Evolutionary conservation across 2,329 filamentous ascomycete genomes (phyloP), one percentile per base, ranked within the genome.

Genomic region (Trichoderma pleuroti): DNA sequence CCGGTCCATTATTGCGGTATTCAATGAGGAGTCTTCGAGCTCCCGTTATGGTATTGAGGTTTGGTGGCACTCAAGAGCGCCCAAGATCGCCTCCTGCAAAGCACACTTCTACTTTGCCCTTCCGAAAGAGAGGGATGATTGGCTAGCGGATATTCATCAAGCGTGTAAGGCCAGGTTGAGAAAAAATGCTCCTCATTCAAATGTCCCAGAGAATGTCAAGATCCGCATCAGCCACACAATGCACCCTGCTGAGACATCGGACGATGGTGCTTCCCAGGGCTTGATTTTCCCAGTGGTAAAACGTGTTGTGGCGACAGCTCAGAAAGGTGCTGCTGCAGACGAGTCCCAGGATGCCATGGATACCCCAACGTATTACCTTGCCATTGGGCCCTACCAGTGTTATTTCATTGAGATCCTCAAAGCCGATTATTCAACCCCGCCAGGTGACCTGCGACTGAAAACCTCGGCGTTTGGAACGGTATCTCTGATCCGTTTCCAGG

Each of bases 41-140:
- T 82, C 85, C 14, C 82, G 84, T 8, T 86, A 85, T 57, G 85
- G 85, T 7, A 77, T 88, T 64, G 86, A 89, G 74, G 80, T 88
- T 2, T 88, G 86, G 86, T 88, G 86, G 86, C 84, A 82, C 70
- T 83, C 83, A 16, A 76, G 79, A 18, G 79, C 81, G 70, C 81
- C 83, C 3, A 79, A 81, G 14, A 78, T 85, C 52, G 79, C 82
- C 16, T 87, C 86, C 72, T 80, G 80, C 71, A 85, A 83, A 71
- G 78, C 84, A 3, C 83, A 84, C 49, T 77, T 88, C 46, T 85
- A 85, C 75, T 87, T 88, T 74, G 78, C 77, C 61, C 76, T 84
- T 34, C 82, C 84, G 10, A 80, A 82, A 32, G 84, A 87, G 64
- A 81, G 86, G 30, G 84, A 87, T 69, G 82, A 84, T 57, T 85